Evolutionary conservation across 768 basidiomycete species (phyloP), one percentile per base, ranked within the genome.

Genomic region (Paxillus involutus): DNA sequence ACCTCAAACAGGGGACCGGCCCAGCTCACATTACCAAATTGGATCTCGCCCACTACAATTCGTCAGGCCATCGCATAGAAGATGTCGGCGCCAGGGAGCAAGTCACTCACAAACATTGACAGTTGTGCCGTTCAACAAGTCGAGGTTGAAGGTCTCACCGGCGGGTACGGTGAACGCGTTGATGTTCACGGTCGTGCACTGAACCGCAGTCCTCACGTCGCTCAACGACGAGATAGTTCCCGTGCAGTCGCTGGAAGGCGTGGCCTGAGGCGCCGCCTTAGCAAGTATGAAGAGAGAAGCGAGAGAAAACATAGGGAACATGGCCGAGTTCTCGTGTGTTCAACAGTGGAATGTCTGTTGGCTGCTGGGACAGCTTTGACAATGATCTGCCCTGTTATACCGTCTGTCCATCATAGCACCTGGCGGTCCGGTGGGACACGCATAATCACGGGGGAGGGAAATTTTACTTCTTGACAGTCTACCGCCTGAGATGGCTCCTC

Each of bases 131-230:
- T 66, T 59, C 39, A 72, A 53, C 33, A 86, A 71, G 17, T 65
- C 58, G 30, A 87, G 74, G 14, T 69, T 72, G 61, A 86, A 75
- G 0, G 73, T 77, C 66, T 78, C 47, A 13, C 82, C 83, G 33
- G 74, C 78, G 12, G 83, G 79, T 35, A 85, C 84, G 8, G 78
- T 81, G 66, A 85, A 84, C 10, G 68, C 56, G 40, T 80, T 74
- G 62, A 86, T 78, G 58, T 79, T 80, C 50, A 87, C 79, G 4
- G 80, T 82, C 2, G 75, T 80, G 64, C 86, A 88, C 57, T 72
- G 57, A 30, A 80, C 76, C 17, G 85, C 85, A 50, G 62, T 69
- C 35, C 66, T 60, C 33, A 85, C 79, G 58, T 85, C 83, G 49
- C 53, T 53, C 51, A 84, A 63, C 0, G 82, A 82, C 16, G 75